These are phyloP conservation scores for Geum urbanum DNA, from an alignment of 306 rosid species.

Conservation along the genomic window DNA sequence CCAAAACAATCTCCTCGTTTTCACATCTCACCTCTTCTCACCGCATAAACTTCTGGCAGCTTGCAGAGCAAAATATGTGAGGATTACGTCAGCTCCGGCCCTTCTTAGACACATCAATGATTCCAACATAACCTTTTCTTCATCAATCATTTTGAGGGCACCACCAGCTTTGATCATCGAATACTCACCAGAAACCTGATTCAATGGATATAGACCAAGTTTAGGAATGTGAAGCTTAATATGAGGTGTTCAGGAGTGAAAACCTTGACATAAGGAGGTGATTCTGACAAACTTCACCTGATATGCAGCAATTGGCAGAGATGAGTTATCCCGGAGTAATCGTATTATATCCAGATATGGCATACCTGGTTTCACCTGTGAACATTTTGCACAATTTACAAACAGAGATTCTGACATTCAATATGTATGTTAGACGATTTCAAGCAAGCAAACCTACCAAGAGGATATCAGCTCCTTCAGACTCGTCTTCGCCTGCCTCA, in stretches of 20 bases:
- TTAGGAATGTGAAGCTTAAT: not conserved
- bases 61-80: conserved; percentile 85
- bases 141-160: conserved; percentile 82
- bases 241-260: not conserved
- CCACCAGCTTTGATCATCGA: conserved; percentile 94
- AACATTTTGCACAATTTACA: conserved; percentile 19
- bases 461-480: conserved; percentile 98
- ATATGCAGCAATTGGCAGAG: conserved; percentile 89
- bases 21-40: conserved; percentile 52
- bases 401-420: conserved; percentile 9
- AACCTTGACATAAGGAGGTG: not conserved
- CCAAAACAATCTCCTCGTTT: conserved; percentile 3
- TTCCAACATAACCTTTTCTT: conserved; percentile 92
- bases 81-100: conserved; percentile 90
- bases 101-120: conserved; percentile 86
- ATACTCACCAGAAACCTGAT: conserved; percentile 94
- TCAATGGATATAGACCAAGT: conserved; percentile 1
- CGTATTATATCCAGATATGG: conserved; percentile 86
- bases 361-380: conserved; percentile 92
- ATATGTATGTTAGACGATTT: not conserved
- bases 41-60: conserved; percentile 85
- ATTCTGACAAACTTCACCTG: conserved; percentile 50
- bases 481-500: conserved; percentile 77
- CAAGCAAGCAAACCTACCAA: conserved; percentile 57
- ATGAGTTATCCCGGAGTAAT: conserved; percentile 81